These are phyloP conservation scores for Botrytis fabae DNA, from an alignment of 2,329 filamentous ascomycete species.

Conservation along the genomic window DNA sequence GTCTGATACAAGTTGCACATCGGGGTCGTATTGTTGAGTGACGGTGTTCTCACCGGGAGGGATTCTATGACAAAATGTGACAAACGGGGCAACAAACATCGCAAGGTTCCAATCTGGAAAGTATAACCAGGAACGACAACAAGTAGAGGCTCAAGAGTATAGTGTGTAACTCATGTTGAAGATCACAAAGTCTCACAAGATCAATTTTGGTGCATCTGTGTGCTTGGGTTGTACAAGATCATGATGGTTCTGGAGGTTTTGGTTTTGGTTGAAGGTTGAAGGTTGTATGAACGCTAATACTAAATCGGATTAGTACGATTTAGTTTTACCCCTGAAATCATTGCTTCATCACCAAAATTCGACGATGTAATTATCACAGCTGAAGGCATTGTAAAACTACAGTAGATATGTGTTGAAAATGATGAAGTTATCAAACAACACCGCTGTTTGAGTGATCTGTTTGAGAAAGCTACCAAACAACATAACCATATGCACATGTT, in stretches of 20 bases:
- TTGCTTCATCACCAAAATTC: neutral
- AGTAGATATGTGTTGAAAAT: neutral
- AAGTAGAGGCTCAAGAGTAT: neutral
- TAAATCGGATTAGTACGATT: neutral
- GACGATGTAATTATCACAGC: neutral
- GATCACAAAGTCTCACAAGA: neutral
- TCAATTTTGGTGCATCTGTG: too few relatives aligned
- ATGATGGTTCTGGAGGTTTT: neutral
- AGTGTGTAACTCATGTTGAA: neutral
- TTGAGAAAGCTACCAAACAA: neutral
- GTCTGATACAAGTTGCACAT: neutral
- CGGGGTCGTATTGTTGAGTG: neutral
- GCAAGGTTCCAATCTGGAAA: neutral
- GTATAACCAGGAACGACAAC: neutral
- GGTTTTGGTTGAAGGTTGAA: neutral
- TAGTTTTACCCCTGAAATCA: neutral
- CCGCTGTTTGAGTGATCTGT: rapidly evolving
- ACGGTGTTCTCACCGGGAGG: neutral
- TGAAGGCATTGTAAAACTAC: neutral
- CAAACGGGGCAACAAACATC: neutral
- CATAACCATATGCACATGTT: neutral
- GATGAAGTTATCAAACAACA: neutral
- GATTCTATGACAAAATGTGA: neutral
- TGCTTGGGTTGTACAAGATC: neutral
- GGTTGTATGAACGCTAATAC: neutral